Percentiles rank a stretch among this genome's conserved stretches.
These are phyloP conservation scores for Byssochlamys sp. DNA, from an alignment of 2,329 filamentous ascomycete species.

Conservation along the genomic window DNA sequence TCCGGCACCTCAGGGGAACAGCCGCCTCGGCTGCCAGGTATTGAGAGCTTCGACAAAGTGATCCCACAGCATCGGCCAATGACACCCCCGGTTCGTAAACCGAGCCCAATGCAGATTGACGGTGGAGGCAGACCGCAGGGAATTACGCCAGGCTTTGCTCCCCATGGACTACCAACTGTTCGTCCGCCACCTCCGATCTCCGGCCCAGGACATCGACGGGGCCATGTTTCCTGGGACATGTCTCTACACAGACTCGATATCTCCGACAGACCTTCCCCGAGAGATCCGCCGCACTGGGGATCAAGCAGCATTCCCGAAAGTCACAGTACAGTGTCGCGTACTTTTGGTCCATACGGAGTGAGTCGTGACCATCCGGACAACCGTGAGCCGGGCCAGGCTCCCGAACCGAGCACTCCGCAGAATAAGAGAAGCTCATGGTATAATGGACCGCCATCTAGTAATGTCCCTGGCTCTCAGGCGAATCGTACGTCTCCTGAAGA, in stretches of 20 bases:
- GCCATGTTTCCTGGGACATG: conserved; percentile 42
- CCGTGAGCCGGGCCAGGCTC: conserved; percentile 14
- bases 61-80: conserved; percentile 47
- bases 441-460: conserved; percentile 20
- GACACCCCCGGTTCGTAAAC: conserved; percentile 54
- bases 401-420: conserved; percentile 13
- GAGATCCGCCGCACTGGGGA: conserved; percentile 33
- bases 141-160: conserved; percentile 25
- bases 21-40: conserved; percentile 68
- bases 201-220: conserved; percentile 36
- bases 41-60: conserved; percentile 82
- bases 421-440: conserved; percentile 26
- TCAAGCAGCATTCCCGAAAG: conserved; percentile 35
- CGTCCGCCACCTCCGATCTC: conserved; percentile 34
- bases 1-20: conserved; percentile 46
- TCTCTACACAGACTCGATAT: conserved; percentile 37
- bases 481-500: conserved; percentile 39
- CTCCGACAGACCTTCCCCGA: conserved; percentile 24
- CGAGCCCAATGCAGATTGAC: conserved; percentile 73
- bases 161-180: conserved; percentile 21
- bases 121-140: conserved; percentile 33
- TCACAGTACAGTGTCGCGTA: conserved; percentile 28
- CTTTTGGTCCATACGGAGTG: conserved; percentile 6
- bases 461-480: conserved; percentile 19
- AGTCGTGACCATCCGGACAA: conserved; percentile 19